These are phyloP conservation scores for Myotisia sp. DNA, from an alignment of 2,329 filamentous ascomycete species.

Conservation along the genomic window DNA sequence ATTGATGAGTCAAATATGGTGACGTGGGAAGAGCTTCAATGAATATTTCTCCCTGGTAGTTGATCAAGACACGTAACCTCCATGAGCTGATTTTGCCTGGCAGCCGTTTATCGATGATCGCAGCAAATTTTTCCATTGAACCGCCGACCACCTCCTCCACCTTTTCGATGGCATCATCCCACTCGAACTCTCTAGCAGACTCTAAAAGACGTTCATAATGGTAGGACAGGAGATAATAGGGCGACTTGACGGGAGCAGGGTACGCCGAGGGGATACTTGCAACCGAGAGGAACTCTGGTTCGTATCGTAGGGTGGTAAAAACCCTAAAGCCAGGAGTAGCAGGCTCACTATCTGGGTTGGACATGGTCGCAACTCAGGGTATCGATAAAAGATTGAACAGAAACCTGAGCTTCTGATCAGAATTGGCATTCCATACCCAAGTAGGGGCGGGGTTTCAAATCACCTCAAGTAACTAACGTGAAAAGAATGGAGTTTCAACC, in stretches of 20 bases:
- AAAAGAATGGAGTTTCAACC: no score
- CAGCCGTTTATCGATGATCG: slow-evolving; percentile 20
- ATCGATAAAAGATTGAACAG: no score
- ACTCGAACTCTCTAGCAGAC: slow-evolving; percentile 38
- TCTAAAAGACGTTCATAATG: slow-evolving; percentile 66
- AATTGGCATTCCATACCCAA: no score
- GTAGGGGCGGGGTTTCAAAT: no score
- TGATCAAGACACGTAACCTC: slow-evolving; percentile 25
- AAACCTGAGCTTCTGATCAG: no score
- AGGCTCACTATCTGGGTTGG: background rate
- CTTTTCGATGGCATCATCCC: slow-evolving; percentile 22
- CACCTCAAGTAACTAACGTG: no score
- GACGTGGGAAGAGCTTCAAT: slow-evolving; percentile 21
- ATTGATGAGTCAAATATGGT: slow-evolving; percentile 13
- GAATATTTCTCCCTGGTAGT: slow-evolving; percentile 18
- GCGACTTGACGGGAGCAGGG: slow-evolving; percentile 34
- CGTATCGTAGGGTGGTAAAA: slow-evolving; percentile 60
- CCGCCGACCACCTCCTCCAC: slow-evolving; percentile 14
- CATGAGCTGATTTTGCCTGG: slow-evolving; percentile 22
- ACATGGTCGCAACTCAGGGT: no score
- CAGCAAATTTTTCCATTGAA: slow-evolving; percentile 19
- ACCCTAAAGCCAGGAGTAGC: slow-evolving; percentile 45
- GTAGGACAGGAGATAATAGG: slow-evolving; percentile 65
- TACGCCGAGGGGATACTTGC: slow-evolving; percentile 19
- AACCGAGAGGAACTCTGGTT: slow-evolving; percentile 39